Evolutionary conservation across 1,284 basidiomycete species (phyloP), one percentile per base, ranked within the genome.

Genomic region (Ustilago cynodontis): DNA sequence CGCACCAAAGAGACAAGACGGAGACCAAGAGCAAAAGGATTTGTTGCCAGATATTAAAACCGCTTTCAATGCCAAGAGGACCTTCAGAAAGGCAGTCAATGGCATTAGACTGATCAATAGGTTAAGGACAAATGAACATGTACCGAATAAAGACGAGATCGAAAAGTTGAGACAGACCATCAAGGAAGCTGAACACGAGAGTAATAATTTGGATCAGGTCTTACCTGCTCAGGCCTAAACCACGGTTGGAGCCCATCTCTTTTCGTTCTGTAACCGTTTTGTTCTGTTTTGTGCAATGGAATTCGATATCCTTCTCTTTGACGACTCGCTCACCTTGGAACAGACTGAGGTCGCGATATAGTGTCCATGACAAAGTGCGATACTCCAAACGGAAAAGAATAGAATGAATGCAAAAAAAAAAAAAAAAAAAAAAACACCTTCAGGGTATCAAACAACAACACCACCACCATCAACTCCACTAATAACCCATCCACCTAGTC

Each of bases 1-100:
- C 26, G 43, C 57, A 31, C 20, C 39, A 2, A 20, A 26, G 5
- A 0, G 39, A 20, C 2, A 22, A 28, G 10, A 26, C 39, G 11
- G 29, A 45, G 1, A 24, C 14, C 3, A n/a, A 3, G 66, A 62
- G 28, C 82, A 85, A 65, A 74, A 79, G 57, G 84, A 85, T 56
- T 60, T 85, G 41, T 64, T 85, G 51, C 84, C 84, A 22, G 84
- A 83, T 41, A 85, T 85, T 75, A 85, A 85, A 71, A 73, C 59
- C 22, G 84, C 84, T 13, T 85, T 85, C 80, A 85, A 85, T 67
- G 84, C 83, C 18, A 85, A 85, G 53, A 37, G 73, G 0, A 85
- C 83, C 10, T 85, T 85, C 72, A 64, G 76, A 49, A 85, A 85
- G 63, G 84, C 84, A 0, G 82, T 85, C 55, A 82, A 85, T 47